A percentile compares a stretch with the other conserved stretches of the same genome.
phyloP scores from a whole-genome alignment of 371 early-diverging fungal species.

The Rhizopus delemar region DNA sequence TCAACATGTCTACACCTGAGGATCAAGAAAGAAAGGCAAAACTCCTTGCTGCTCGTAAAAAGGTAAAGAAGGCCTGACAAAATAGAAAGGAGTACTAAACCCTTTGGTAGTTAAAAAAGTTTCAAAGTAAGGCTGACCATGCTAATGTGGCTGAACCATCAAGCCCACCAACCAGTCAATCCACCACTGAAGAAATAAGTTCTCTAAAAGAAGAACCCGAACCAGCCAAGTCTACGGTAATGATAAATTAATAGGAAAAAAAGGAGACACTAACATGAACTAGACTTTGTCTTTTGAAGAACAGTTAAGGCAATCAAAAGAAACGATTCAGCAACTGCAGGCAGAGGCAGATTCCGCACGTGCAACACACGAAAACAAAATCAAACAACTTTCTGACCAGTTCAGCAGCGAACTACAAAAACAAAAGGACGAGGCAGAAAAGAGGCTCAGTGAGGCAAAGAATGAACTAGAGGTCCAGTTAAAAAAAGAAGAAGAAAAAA shows the following conservation, averaged over 20 bases:
- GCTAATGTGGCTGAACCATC: not conserved
- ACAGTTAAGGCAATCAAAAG: too few species aligned
- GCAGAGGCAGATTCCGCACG: not conserved
- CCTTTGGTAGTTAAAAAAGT: conserved; percentile 32
- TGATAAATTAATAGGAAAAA: too few species aligned
- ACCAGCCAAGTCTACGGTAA: too few species aligned
- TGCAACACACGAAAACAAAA: not conserved
- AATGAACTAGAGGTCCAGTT: too few species aligned
- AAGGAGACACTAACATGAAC: too few species aligned
- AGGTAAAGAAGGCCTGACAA: conserved; percentile 14
- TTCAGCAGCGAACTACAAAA: not conserved
- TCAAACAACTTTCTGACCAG: not conserved
- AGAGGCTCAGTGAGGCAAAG: too few species aligned
- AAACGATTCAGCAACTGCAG: too few species aligned
- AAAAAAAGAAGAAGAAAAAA: not conserved
- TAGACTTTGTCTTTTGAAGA: too few species aligned
- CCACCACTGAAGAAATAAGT: not conserved
- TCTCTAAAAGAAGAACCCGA: too few species aligned
- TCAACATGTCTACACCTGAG: conserved; percentile 30
- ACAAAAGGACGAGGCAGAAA: not conserved
- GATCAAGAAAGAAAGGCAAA: conserved; percentile 40
- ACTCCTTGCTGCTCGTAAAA: conserved; percentile 38
- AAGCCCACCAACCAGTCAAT: not conserved
- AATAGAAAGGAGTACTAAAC: not conserved
- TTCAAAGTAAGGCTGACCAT: conserved; percentile 30